These are phyloP conservation scores for Domatiomyces globalis DNA, from an alignment of 2,329 filamentous ascomycete genomes.

Conservation along the genomic window DNA sequence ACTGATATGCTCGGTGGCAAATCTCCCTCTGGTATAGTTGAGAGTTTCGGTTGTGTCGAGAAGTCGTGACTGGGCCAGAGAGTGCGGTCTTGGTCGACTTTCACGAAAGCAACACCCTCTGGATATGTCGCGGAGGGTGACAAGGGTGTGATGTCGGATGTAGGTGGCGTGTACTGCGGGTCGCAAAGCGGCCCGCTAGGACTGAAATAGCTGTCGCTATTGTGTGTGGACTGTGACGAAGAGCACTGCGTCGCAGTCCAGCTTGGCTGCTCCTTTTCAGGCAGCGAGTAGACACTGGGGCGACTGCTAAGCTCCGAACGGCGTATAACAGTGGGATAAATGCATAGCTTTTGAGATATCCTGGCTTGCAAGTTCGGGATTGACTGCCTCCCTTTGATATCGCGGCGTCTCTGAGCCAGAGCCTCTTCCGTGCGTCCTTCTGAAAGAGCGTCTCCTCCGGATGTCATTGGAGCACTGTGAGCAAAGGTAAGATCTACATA, in stretches of 20 bases:
- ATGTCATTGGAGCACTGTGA: background rate
- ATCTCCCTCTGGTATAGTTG: slow-evolving; percentile 11
- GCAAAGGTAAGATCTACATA: background rate
- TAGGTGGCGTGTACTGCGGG: slow-evolving; percentile 9
- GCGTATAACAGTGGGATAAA: slow-evolving; percentile 13
- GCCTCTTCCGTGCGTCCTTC: background rate
- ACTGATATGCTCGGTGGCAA: slow-evolving; percentile 7
- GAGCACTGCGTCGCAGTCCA: slow-evolving; percentile 3
- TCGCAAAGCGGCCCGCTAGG: background rate
- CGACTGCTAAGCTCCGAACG: slow-evolving; percentile 11
- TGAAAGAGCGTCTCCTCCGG: background rate
- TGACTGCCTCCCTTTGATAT: background rate
- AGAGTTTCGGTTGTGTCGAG: slow-evolving; percentile 1
- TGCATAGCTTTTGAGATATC: slow-evolving; percentile 9
- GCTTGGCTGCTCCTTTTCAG: slow-evolving; percentile 4
- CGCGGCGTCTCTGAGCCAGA: background rate
- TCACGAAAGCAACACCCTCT: background rate
- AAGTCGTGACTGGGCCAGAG: background rate
- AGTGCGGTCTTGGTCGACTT: background rate
- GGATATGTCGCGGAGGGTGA: background rate
- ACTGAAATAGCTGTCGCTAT: slow-evolving; percentile 7
- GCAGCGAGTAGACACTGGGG: slow-evolving; percentile 12
- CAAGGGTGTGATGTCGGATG: slow-evolving; percentile 5
- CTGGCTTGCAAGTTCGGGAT: slow-evolving; percentile 7
- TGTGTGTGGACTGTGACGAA: slow-evolving; percentile 10